phyloP scores from a whole-genome alignment of 192 early-diverging fungal species.

The Linnemannia exigua region DNA sequence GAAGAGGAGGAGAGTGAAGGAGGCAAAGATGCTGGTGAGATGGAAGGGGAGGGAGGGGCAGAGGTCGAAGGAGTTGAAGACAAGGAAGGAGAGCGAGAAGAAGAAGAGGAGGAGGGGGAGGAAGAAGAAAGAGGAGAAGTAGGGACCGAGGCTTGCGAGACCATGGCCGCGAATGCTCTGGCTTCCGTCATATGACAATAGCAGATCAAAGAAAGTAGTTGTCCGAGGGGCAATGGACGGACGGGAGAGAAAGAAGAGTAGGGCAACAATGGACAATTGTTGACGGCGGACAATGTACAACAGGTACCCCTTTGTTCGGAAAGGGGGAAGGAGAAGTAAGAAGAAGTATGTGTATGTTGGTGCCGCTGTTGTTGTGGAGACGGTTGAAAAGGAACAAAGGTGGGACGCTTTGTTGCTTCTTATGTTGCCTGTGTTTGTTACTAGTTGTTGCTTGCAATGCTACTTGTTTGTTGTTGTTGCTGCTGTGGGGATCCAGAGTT shows the following conservation, averaged over 20 bases:
- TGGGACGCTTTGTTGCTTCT: too few relatives aligned
- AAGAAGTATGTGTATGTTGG: neutral
- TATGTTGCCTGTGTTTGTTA: neutral
- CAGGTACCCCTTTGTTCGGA: neutral
- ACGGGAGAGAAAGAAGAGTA: neutral
- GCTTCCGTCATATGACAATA: slow-evolving; percentile 57
- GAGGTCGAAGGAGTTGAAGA: neutral
- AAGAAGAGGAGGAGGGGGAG: slow-evolving; percentile 6
- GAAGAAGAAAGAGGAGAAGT: neutral
- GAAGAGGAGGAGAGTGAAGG: slow-evolving; percentile 10
- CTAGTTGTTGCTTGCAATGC: neutral
- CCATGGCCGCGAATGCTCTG: slow-evolving; percentile 52
- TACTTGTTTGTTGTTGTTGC: neutral
- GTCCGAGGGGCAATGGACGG: neutral
- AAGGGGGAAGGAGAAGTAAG: neutral
- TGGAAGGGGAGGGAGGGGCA: slow-evolving; percentile 28
- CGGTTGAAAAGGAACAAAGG: neutral
- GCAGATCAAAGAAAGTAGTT: neutral
- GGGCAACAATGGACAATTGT: too few relatives aligned
- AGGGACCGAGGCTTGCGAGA: slow-evolving; percentile 18
- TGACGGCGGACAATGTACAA: neutral
- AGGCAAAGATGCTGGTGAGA: slow-evolving; percentile 7
- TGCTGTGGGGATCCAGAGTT: neutral
- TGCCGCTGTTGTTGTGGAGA: neutral
- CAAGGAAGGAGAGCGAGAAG: slow-evolving; percentile 10